A percentile compares a stretch with the other conserved stretches of the same genome.
phyloP scores from a whole-genome alignment of 257 asterid species.

The Parsonsia alboflavescens region DNA sequence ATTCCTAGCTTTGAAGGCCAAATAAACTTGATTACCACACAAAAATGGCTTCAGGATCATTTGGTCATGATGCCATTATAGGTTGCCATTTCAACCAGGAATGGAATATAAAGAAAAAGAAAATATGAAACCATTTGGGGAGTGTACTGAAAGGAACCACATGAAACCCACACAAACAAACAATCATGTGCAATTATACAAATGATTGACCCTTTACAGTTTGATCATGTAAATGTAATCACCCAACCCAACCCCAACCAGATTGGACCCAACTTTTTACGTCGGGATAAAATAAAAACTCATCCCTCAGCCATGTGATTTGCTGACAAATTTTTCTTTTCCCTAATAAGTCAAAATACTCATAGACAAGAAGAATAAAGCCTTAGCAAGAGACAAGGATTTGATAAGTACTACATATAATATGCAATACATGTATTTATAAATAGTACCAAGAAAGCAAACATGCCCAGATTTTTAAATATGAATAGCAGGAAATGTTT shows the following conservation, averaged over 20 bases:
- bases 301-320: slow-evolving; percentile 30
- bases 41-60: too few species aligned
- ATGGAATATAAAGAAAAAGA: not conserved
- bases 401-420: slow-evolving; percentile 9
- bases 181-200: slow-evolving; percentile 24
- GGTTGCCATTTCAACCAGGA: not conserved
- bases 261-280: slow-evolving; percentile 14
- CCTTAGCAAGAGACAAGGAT: slow-evolving; percentile 20
- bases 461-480: not conserved
- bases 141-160: slow-evolving; percentile 13
- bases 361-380: slow-evolving; percentile 23
- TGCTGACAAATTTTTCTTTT: slow-evolving; percentile 7
- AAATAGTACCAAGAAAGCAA: not conserved
- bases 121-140: too few species aligned
- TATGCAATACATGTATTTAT: not conserved
- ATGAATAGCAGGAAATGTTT: not conserved
- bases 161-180: slow-evolving; percentile 8
- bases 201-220: slow-evolving; percentile 15
- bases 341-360: slow-evolving; percentile 10
- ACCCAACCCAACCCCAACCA: not conserved
- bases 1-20: too few species aligned
- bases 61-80: not conserved
- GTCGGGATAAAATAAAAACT: not conserved
- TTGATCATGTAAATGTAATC: not conserved
- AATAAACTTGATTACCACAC: too few species aligned